Conservation (phyloP, 495 filamentous ascomycete genomes). For the Podospora pseudopauciseta region DNA sequence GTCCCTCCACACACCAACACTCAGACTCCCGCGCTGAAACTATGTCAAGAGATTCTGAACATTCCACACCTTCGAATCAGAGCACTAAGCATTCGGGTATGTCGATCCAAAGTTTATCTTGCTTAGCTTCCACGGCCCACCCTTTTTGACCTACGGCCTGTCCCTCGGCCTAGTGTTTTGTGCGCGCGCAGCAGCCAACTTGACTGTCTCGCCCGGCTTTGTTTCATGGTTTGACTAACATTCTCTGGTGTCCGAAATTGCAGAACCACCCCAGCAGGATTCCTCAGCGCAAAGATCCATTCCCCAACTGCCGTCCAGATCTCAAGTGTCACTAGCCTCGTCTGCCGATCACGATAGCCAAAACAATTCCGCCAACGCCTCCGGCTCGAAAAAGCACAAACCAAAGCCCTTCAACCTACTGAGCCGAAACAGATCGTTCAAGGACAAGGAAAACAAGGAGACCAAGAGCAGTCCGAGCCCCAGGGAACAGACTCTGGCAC, state of each 20-base stretch:
- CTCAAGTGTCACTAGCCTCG: constrained; percentile 43
- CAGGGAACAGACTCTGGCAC: constrained; percentile 32
- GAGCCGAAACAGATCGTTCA: constrained; percentile 65
- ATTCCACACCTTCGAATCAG: constrained; percentile 40
- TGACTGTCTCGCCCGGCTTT: neutral
- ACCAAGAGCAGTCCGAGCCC: constrained; percentile 41
- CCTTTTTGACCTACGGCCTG: neutral
- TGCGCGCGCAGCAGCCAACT: constrained; percentile 3
- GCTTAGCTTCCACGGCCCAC: neutral
- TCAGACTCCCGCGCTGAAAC: constrained; percentile 38
- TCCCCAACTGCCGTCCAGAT: constrained; percentile 38
- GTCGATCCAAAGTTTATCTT: constrained; percentile 15
- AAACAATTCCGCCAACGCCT: constrained; percentile 15
- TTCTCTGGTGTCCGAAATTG: constrained; percentile 4
- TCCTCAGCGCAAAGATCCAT: constrained; percentile 33
- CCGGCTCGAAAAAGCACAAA: constrained; percentile 42
- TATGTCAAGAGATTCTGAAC: constrained; percentile 44
- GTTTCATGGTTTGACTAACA: constrained; percentile 24
- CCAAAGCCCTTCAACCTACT: constrained; percentile 59
- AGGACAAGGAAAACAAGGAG: constrained; percentile 47
- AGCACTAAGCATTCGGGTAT: constrained; percentile 46
- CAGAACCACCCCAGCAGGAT: constrained; percentile 43
- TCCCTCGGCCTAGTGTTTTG: neutral
- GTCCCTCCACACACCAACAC: constrained; percentile 35
- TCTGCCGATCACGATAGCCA: constrained; percentile 38